Evolutionary conservation across 148 eudicot species (phyloP).

Genomic region (Tetragonia tetragonoides): DNA sequence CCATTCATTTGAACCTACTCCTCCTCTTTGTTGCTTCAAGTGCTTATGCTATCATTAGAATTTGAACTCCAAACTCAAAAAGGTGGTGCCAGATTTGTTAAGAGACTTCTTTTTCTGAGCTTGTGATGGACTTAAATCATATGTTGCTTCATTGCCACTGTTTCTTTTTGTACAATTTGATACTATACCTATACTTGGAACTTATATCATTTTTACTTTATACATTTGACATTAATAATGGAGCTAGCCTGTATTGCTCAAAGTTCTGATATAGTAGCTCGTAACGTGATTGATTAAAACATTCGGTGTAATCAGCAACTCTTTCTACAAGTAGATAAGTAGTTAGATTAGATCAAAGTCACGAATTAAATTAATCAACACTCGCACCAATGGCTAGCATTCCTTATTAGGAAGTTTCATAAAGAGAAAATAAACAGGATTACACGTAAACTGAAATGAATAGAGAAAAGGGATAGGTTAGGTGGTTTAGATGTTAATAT

Average conservation of each 20-base stretch:
- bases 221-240: not conserved
- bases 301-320: not conserved
- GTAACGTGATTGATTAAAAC: not conserved
- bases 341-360: not conserved
- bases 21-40: conserved; percentile 23
- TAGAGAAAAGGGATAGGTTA: not conserved
- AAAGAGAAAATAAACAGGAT: not conserved
- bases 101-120: not conserved
- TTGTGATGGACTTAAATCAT: not conserved
- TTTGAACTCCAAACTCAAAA: conserved; percentile 1
- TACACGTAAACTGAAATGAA: not conserved
- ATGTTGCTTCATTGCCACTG: too few relatives aligned
- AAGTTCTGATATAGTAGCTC: not conserved
- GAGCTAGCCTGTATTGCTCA: not conserved
- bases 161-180: conserved; percentile 1
- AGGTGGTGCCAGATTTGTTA: not conserved
- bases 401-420: not conserved
- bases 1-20: conserved; percentile 10
- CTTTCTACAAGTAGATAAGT: not conserved
- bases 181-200: not conserved
- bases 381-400: not conserved
- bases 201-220: not conserved
- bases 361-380: not conserved
- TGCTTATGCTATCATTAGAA: conserved; percentile 13
- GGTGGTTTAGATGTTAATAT: too few relatives aligned